phyloP scores from a whole-genome alignment of 164 flowering plant genomes.

The Vitis labrusca region DNA sequence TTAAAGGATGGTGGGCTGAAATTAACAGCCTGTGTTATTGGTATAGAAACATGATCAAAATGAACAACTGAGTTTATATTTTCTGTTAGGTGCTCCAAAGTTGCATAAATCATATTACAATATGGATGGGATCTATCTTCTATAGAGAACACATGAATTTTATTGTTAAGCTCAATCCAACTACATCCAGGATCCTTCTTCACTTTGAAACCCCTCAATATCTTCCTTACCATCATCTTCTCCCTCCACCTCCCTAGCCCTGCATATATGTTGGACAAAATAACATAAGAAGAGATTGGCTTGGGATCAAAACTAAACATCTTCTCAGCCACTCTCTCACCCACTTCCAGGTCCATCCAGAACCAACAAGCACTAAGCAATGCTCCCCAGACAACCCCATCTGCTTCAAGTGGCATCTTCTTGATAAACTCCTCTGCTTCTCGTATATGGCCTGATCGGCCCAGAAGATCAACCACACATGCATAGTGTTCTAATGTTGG shows the following conservation, averaged over 20 bases:
- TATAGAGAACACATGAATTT: conserved; percentile 47
- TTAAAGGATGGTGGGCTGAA: not conserved
- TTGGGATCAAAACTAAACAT: conserved; percentile 42
- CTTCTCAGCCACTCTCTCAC: conserved; percentile 60
- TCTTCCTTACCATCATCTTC: conserved; percentile 44
- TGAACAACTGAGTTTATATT: conserved; percentile 29
- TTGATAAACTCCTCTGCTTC: conserved; percentile 65
- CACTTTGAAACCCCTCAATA: conserved; percentile 37
- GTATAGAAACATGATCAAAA: conserved; percentile 14
- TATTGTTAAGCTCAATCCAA: conserved; percentile 62
- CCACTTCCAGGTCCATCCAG: conserved; percentile 59
- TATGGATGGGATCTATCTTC: conserved; percentile 57
- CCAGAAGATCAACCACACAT: conserved; percentile 73
- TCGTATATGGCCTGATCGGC: conserved; percentile 58
- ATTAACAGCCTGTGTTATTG: not conserved
- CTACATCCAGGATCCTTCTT: conserved; percentile 77
- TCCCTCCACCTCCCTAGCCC: conserved; percentile 56
- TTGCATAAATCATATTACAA: conserved; percentile 35
- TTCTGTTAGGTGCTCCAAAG: conserved; percentile 43
- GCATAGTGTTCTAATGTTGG: conserved; percentile 74
- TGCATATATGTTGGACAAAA: conserved; percentile 73
- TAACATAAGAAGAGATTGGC: conserved; percentile 42
- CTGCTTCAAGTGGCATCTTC: conserved; percentile 60
- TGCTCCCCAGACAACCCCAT: conserved; percentile 58
- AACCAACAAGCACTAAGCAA: conserved; percentile 70